Evolutionary conservation across 2,329 filamentous ascomycete genomes (phyloP).

Genomic region (Penicillium thymicola): DNA sequence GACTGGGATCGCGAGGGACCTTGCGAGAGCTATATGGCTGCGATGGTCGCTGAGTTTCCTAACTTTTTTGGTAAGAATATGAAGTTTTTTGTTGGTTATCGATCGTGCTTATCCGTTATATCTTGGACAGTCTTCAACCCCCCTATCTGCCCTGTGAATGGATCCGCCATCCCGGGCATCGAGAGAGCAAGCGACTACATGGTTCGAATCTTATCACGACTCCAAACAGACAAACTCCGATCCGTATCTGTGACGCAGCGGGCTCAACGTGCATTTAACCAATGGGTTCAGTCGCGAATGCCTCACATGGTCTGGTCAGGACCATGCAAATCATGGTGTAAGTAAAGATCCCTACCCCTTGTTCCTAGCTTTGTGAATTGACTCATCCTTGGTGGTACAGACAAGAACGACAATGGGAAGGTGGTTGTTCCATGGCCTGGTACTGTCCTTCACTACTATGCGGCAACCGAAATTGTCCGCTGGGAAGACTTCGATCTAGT

Average conservation of each 20-base stretch:
- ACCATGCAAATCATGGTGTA: slow-evolving; percentile 10
- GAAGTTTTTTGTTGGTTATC: background rate
- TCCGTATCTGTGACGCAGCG: background rate
- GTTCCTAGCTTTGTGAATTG: background rate
- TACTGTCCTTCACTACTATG: slow-evolving; percentile 13
- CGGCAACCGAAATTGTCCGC: slow-evolving; percentile 9
- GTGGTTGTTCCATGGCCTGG: slow-evolving; percentile 11
- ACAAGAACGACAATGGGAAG: slow-evolving; percentile 8
- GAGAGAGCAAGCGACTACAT: slow-evolving; percentile 7
- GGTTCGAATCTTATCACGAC: slow-evolving; percentile 2
- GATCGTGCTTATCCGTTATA: background rate
- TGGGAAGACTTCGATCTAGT: slow-evolving; percentile 11
- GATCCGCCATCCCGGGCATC: slow-evolving; percentile 2
- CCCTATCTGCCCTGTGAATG: slow-evolving; percentile 9
- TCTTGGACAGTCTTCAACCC: slow-evolving; percentile 4
- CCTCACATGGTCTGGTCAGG: slow-evolving; percentile 11
- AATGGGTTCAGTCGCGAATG: slow-evolving; percentile 10
- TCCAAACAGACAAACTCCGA: slow-evolving; percentile 4
- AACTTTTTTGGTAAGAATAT: slow-evolving; percentile 4
- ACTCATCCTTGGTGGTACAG: background rate
- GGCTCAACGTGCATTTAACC: slow-evolving; percentile 4
- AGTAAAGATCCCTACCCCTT: background rate
- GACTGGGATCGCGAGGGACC: slow-evolving; percentile 7
- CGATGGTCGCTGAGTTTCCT: slow-evolving; percentile 8
- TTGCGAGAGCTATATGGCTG: slow-evolving; percentile 10